These are phyloP conservation scores for Entoloma clypeatum DNA, from an alignment of 1,284 basidiomycete species.

Conservation along the genomic window DNA sequence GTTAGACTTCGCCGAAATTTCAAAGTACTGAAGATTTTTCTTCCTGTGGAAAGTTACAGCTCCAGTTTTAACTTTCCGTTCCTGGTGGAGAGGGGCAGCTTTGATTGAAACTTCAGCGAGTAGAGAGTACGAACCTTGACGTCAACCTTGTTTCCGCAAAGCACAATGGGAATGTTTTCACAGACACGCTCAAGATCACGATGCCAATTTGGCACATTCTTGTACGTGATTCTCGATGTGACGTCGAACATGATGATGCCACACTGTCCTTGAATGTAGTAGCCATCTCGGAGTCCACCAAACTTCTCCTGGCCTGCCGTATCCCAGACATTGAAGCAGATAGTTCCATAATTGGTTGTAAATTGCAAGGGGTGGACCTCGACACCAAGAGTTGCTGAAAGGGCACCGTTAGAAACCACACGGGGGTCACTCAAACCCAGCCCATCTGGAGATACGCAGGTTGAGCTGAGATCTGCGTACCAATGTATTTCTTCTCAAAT, in stretches of 20 bases:
- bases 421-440: conserved; percentile 10
- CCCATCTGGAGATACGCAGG: background rate
- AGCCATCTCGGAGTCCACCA: conserved; percentile 95
- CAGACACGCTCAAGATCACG: conserved; percentile 99
- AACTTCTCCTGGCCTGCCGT: conserved; percentile 99
- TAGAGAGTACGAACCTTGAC: conserved; percentile 73
- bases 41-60: conserved; percentile 99
- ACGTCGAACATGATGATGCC: conserved; percentile 99
- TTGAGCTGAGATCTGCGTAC: conserved; percentile 40
- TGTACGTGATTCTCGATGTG: conserved; percentile 99
- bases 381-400: conserved; percentile 94
- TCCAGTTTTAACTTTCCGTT: conserved; percentile 99
- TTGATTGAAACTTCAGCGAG: conserved; percentile 5
- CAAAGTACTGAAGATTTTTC: conserved; percentile 99
- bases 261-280: conserved; percentile 99
- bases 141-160: conserved; percentile 99
- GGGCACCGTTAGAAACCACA: conserved; percentile 21
- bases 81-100: conserved; percentile 46
- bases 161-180: conserved; percentile 98
- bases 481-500: conserved; percentile 99
- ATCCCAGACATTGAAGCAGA: conserved; percentile 99
- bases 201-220: conserved; percentile 99
- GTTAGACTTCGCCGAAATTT: conserved; percentile 99
- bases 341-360: conserved; percentile 97
- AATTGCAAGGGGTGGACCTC: conserved; percentile 97